Evolutionary conservation across 805 yeast species (phyloP).

Genomic region (Kodamaea restingae): DNA sequence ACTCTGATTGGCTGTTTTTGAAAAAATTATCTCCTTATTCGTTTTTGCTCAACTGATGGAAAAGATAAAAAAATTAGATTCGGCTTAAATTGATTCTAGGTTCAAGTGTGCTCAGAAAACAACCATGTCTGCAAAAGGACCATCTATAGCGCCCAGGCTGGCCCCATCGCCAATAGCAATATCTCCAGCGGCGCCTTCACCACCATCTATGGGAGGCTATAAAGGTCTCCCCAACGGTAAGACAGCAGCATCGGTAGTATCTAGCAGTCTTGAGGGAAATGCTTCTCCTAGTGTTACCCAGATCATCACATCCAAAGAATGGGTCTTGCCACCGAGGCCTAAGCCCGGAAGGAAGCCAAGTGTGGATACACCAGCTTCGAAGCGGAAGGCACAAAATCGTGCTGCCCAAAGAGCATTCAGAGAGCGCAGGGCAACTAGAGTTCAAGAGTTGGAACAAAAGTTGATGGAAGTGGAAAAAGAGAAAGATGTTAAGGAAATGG

Average conservation of each 20-base stretch:
- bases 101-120: neutral
- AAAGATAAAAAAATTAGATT: constrained; percentile 7
- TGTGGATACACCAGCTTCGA: constrained; percentile 76
- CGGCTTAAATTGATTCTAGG: neutral
- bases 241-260: constrained; percentile 3
- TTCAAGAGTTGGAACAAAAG: constrained; percentile 71
- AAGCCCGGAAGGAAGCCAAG: constrained; percentile 61
- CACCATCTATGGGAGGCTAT: constrained; percentile 3
- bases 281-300: constrained; percentile 27
- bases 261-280: constrained; percentile 4
- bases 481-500: constrained; percentile 55
- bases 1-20: constrained; percentile 4
- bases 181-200: constrained; percentile 7
- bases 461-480: constrained; percentile 65
- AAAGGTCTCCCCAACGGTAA: constrained; percentile 1
- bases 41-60: constrained; percentile 8
- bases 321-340: constrained; percentile 61
- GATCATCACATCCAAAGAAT: constrained; percentile 55
- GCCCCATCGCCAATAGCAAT: constrained; percentile 15
- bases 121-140: constrained; percentile 6
- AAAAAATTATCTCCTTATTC: neutral
- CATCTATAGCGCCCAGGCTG: constrained; percentile 13
- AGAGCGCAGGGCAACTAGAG: constrained; percentile 79
- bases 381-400: constrained; percentile 85
- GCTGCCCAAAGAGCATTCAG: constrained; percentile 94